Base-by-base conservation (phyloP, 768 basidiomycete species). In the Lepiota subincarnata region DNA sequence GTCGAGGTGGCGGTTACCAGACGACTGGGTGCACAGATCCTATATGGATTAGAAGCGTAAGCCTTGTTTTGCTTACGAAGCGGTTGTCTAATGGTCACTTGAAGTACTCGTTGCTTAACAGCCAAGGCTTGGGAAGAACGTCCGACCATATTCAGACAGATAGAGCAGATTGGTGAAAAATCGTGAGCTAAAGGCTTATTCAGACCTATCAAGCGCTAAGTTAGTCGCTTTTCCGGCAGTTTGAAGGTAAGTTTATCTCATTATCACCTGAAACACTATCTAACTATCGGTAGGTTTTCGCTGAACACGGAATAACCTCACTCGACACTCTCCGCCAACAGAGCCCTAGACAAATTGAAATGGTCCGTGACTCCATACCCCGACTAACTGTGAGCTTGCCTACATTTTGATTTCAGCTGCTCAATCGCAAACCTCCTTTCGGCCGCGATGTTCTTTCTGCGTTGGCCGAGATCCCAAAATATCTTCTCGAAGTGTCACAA, bases 81-180 rank as follows among this genome's bases (percentile, higher is more conserved):
- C 34, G 10, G 48, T 37, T 18, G 36, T 14, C 20, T 41, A 16
- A 22, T 14, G 28, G 7, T 28, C 34, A 19, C 22, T 16, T 20
- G 6, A 43, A 92, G 92, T 24, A 67, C 87, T 20, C 85, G 95
- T 10, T 88, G 85, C 59, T 63, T 98, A 35, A 79, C 74, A 48
- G 91, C 90, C 3, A 92, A 87, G 60, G 86, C 92, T 39, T 98
- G 96, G 96, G 95, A 98, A 61, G 87, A 93, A 61, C 74, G 89
- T 16, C 84, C 92, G 4, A 72, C 85, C 12, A 87, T 96, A 6
- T 78, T 98, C 50, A 79, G 88, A 12, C 96, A 98, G 66, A 78
- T 98, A 46, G 84, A 89, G 31, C 82, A 85, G n/a, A 85, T 98
- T 38, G 96, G 95, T 28, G 91, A 93, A 63, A 92, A 92, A 80